Conservation (phyloP, 2,329 filamentous ascomycete genomes). For the Diplodia intermedia region DNA sequence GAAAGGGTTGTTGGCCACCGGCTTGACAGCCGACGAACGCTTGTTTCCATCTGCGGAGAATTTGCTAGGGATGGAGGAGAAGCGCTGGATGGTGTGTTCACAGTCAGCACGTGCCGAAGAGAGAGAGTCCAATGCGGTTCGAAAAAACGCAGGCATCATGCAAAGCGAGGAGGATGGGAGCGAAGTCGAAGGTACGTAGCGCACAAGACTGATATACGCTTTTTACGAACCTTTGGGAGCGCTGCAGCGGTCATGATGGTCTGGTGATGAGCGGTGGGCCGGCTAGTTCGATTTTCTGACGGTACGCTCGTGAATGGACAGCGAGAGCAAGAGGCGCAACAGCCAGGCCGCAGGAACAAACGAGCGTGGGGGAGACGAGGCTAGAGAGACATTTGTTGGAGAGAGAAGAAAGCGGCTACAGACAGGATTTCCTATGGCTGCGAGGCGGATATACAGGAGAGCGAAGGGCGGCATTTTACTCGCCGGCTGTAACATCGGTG, state of each 20-base stretch:
- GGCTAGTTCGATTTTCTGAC: background rate
- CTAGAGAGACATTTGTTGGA: background rate
- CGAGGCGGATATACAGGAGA: constrained; percentile 3
- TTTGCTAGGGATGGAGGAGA: constrained; percentile 5
- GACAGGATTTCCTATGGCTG: background rate
- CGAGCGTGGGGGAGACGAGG: background rate
- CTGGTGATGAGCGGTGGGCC: background rate
- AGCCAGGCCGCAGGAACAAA: background rate
- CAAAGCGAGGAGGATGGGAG: background rate
- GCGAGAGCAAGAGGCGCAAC: background rate
- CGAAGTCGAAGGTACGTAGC: background rate
- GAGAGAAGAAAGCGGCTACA: background rate
- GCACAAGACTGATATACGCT: background rate
- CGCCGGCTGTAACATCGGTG: background rate
- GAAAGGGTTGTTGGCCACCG: background rate
- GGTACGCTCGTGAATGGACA: background rate
- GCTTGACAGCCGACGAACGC: background rate
- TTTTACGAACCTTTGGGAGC: constrained; percentile 14
- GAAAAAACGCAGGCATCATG: constrained; percentile 13
- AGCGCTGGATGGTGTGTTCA: background rate
- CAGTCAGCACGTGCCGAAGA: constrained; percentile 8
- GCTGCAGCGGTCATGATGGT: constrained; percentile 20
- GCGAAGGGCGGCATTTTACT: constrained; percentile 10
- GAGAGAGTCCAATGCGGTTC: background rate
- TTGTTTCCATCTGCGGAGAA: background rate